Conservation (phyloP, 2,329 filamentous ascomycete species). For the Cordyceps sp. region DNA sequence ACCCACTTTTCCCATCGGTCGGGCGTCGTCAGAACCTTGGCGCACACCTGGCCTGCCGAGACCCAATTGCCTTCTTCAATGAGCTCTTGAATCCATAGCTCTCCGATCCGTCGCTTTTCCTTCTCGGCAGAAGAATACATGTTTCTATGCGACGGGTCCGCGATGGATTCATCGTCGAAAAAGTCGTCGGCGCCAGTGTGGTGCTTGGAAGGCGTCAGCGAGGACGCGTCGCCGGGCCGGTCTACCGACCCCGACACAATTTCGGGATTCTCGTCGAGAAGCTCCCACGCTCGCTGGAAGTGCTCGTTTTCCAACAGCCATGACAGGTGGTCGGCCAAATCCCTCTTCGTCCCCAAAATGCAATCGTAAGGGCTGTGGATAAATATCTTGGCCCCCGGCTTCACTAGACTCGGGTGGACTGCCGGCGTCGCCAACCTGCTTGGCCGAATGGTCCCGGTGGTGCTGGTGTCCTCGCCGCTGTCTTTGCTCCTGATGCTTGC, state of each 20-base stretch:
- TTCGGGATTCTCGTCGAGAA: slow-evolving; percentile 79
- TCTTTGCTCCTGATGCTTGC: slow-evolving; percentile 54
- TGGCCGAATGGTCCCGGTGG: slow-evolving; percentile 13
- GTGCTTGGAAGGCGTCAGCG: slow-evolving; percentile 24
- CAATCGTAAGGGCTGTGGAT: slow-evolving; percentile 96
- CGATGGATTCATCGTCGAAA: slow-evolving; percentile 47
- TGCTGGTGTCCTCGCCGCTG: slow-evolving; percentile 39
- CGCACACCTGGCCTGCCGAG: slow-evolving; percentile 63
- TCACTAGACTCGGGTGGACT: slow-evolving; percentile 36
- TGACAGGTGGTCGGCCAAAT: slow-evolving; percentile 65
- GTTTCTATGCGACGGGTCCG: slow-evolving; percentile 39
- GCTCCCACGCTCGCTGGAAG: slow-evolving; percentile 75
- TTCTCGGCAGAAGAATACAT: slow-evolving; percentile 56
- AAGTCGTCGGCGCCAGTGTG: slow-evolving; percentile 40
- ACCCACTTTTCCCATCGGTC: slow-evolving; percentile 92
- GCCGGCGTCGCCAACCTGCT: slow-evolving; percentile 13
- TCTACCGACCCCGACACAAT: slow-evolving; percentile 30
- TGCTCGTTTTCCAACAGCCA: slow-evolving; percentile 74
- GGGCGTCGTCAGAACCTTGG: slow-evolving; percentile 64
- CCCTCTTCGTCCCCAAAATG: slow-evolving; percentile 76
- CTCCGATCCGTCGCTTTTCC: slow-evolving; percentile 81
- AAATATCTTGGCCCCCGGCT: slow-evolving; percentile 57
- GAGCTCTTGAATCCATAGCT: slow-evolving; percentile 82
- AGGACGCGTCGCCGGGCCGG: slow-evolving; percentile 19
- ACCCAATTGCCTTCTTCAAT: slow-evolving; percentile 60